These are phyloP conservation scores for Pelargonium citronellum DNA, from an alignment of 441 rosid genomes.

Conservation along the genomic window DNA sequence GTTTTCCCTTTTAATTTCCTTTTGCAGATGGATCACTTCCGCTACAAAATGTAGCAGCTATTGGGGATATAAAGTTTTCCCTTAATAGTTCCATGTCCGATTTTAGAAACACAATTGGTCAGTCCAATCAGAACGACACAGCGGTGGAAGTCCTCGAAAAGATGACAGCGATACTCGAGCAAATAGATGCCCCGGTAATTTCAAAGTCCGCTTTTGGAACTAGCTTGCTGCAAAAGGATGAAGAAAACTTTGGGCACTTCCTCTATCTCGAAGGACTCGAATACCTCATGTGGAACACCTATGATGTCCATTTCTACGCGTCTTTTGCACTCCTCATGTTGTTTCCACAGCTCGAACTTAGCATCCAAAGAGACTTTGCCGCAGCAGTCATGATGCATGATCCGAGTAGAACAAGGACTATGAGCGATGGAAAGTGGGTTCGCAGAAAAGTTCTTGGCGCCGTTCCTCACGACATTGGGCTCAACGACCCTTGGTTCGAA, in stretches of 20 bases:
- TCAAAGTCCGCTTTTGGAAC: background rate
- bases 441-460: constrained; percentile 25
- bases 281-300: constrained; percentile 27
- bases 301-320: constrained; percentile 28
- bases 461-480: constrained; percentile 27
- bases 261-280: constrained; percentile 28
- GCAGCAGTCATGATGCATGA: constrained; percentile 26
- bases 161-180: background rate
- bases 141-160: background rate
- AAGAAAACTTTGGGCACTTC: constrained; percentile 24
- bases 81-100: background rate
- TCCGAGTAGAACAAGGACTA: constrained; percentile 21
- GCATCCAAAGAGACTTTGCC: constrained; percentile 29
- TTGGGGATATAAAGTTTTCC: background rate
- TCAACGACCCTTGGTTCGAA: constrained; percentile 27
- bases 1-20: background rate
- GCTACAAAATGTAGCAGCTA: background rate
- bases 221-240: constrained; percentile 6
- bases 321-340: constrained; percentile 25
- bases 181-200: background rate
- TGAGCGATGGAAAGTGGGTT: constrained; percentile 21
- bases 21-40: background rate
- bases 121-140: background rate
- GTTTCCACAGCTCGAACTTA: constrained; percentile 26
- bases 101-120: background rate